phyloP scores from a whole-genome alignment of 1,284 basidiomycete species.

The Malassezia globosa region DNA sequence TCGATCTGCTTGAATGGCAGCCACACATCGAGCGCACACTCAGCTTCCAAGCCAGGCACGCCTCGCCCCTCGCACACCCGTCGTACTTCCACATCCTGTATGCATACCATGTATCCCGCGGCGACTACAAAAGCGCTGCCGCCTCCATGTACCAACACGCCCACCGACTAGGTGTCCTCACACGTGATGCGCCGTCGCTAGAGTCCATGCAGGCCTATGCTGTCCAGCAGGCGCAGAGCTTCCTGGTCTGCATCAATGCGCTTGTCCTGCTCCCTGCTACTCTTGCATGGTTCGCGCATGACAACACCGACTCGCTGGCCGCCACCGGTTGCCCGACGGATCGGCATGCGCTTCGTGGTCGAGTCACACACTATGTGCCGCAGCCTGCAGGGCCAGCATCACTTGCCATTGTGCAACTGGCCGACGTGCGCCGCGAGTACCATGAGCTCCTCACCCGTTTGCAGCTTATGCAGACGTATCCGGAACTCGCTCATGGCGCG shows the following conservation, averaged over 20 bases:
- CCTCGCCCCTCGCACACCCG: constrained; percentile 71
- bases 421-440: constrained; percentile 76
- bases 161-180: constrained; percentile 54
- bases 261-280: constrained; percentile 68
- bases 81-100: constrained; percentile 89
- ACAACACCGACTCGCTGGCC: constrained; percentile 10
- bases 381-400: constrained; percentile 49
- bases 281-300: constrained; percentile 66
- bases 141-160: constrained; percentile 84
- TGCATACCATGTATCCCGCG: constrained; percentile 55
- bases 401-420: constrained; percentile 58
- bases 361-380: constrained; percentile 64
- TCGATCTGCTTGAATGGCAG: constrained; percentile 75
- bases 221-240: constrained; percentile 64
- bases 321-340: not conserved
- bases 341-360: constrained; percentile 47
- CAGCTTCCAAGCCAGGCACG: constrained; percentile 86
- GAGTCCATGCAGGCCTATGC: constrained; percentile 50
- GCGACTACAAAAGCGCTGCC: constrained; percentile 44
- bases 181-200: constrained; percentile 45
- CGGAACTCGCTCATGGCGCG: constrained; percentile 49
- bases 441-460: constrained; percentile 67
- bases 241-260: constrained; percentile 78
- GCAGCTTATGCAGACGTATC: constrained; percentile 59
- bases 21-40: constrained; percentile 79